phyloP scores from a whole-genome alignment of 305 asterid species.

The Fraxinus platypoda region DNA sequence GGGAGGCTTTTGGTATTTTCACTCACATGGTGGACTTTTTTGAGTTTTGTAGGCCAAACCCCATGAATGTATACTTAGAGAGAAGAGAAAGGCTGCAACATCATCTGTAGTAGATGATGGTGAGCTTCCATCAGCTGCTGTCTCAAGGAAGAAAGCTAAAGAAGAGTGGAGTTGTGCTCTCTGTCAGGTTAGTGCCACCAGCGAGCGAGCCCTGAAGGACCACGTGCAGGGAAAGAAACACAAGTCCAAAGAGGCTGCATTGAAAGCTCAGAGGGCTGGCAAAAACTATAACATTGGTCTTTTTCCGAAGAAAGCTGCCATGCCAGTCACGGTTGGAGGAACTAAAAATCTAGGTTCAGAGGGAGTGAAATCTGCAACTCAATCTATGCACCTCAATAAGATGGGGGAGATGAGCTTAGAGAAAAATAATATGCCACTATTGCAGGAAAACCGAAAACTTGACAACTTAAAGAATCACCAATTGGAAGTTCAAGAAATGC shows the following conservation, averaged over 20 bases:
- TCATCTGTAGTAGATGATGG: constrained; percentile 19
- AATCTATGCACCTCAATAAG: constrained; percentile 14
- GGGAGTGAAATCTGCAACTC: constrained; percentile 1
- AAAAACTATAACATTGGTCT: constrained; percentile 40
- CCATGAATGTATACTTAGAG: constrained; percentile 30
- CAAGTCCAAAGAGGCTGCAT: constrained; percentile 51
- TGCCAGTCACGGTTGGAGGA: constrained; percentile 2
- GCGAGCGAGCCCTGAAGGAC: constrained; percentile 41
- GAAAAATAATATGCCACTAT: constrained; percentile 3
- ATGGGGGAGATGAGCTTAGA: constrained; percentile 15
- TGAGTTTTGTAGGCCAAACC: constrained; percentile 39
- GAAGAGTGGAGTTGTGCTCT: constrained; percentile 53
- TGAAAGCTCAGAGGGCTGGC: constrained; percentile 25
- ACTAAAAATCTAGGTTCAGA: constrained; percentile 13
- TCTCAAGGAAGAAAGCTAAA: constrained; percentile 32
- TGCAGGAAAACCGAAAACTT: background rate
- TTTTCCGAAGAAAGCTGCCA: constrained; percentile 24
- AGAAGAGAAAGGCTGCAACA: constrained; percentile 39
- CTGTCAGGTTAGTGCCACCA: constrained; percentile 41
- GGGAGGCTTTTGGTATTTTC: background rate
- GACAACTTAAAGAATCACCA: constrained; percentile 15
- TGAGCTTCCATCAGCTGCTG: constrained; percentile 9
- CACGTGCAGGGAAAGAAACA: constrained; percentile 68
- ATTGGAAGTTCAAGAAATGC: background rate
- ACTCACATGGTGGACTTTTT: background rate